Percentiles rank a stretch among this genome's conserved stretches.
Evolutionary conservation across 1,139 yeast genomes (phyloP).

Genomic region (Yamadazyma conglobata): DNA sequence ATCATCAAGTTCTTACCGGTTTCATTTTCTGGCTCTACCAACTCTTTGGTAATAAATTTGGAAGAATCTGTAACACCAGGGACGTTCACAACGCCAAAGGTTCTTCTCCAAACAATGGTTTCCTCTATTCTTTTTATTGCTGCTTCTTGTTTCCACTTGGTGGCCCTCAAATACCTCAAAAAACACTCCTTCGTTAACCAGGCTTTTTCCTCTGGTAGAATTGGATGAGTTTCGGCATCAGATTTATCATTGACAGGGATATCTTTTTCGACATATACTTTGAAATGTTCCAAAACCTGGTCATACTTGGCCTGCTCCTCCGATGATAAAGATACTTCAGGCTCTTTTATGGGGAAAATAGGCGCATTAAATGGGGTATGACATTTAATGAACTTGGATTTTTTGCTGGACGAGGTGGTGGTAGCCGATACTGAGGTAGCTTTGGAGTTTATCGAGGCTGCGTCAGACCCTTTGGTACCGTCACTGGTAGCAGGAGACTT

Average conservation of each 20-base stretch:
- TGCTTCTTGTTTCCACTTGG: conserved; percentile 76
- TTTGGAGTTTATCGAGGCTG: conserved; percentile 10
- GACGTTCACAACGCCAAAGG: conserved; percentile 74
- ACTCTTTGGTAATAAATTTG: conserved; percentile 52
- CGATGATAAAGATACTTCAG: conserved; percentile 25
- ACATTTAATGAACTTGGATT: conserved; percentile 29
- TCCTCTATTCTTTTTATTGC: conserved; percentile 72
- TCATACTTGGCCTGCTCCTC: conserved; percentile 30
- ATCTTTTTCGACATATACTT: conserved; percentile 18
- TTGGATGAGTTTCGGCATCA: conserved; percentile 20
- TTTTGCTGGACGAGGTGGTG: conserved; percentile 7
- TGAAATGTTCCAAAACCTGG: conserved; percentile 23
- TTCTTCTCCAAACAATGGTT: conserved; percentile 87
- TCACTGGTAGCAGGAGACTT: conserved; percentile 1
- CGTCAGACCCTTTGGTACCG: not conserved
- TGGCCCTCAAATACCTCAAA: conserved; percentile 81
- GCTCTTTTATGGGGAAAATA: conserved; percentile 31
- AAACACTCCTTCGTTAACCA: conserved; percentile 93
- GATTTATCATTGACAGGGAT: conserved; percentile 23
- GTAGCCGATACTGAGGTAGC: conserved; percentile 7
- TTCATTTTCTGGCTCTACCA: conserved; percentile 67
- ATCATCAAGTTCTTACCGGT: conserved; percentile 87
- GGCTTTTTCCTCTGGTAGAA: conserved; percentile 61
- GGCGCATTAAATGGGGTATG: conserved; percentile 42
- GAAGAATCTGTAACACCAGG: conserved; percentile 42